Evolutionary conservation across 805 yeast species (phyloP).

Genomic region (Metschnikowia sp.): DNA sequence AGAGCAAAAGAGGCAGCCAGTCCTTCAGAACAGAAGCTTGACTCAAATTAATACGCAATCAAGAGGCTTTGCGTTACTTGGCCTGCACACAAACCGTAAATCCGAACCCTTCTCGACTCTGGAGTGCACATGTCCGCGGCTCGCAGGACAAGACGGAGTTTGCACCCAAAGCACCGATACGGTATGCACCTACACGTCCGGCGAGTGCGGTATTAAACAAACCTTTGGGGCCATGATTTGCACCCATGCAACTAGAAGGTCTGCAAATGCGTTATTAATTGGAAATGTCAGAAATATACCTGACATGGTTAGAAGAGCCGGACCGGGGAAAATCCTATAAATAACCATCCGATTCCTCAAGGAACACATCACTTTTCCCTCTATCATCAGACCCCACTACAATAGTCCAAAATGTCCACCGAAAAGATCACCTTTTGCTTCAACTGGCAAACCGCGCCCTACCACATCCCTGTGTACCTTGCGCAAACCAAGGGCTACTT

Average conservation of each 20-base stretch:
- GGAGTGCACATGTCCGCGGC: too few relatives aligned
- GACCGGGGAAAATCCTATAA: not conserved
- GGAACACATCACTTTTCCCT: not conserved
- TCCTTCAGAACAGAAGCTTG: too few relatives aligned
- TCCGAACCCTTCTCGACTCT: too few relatives aligned
- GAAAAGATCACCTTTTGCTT: conserved; percentile 49
- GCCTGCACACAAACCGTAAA: too few relatives aligned
- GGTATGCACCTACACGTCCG: not conserved
- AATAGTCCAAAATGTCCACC: conserved; percentile 15
- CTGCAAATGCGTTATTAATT: not conserved
- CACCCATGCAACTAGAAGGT: not conserved
- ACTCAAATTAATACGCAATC: too few relatives aligned
- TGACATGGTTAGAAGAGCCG: not conserved
- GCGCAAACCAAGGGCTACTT: conserved; percentile 51
- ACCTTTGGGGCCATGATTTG: not conserved
- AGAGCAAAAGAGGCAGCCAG: too few relatives aligned
- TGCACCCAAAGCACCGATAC: not conserved
- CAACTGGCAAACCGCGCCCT: conserved; percentile 56
- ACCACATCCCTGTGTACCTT: conserved; percentile 50
- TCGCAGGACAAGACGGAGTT: not conserved
- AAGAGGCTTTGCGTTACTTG: too few relatives aligned
- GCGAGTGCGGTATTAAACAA: not conserved
- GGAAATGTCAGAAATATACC: not conserved
- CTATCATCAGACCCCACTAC: not conserved
- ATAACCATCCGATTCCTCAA: not conserved